These are phyloP conservation scores for Mortierella sp. DNA, from an alignment of 371 early-diverging fungal species.

Conservation along the genomic window DNA sequence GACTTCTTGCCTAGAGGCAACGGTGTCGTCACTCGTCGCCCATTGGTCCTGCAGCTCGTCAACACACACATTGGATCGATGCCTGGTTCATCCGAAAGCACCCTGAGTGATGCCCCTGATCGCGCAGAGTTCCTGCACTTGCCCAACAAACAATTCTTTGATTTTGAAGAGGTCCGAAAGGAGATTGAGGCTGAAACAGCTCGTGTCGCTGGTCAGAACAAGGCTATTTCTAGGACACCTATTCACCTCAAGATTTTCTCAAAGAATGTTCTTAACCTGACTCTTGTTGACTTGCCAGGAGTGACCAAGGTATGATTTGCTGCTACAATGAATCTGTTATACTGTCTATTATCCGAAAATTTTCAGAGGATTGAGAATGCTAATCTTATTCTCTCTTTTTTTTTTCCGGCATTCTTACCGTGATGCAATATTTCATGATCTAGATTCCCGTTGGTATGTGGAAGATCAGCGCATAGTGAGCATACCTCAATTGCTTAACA, in stretches of 20 bases:
- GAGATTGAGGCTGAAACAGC: constrained; percentile 94
- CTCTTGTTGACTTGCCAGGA: constrained; percentile 96
- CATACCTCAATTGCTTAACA: background rate
- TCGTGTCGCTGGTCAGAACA: constrained; percentile 88
- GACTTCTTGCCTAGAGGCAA: constrained; percentile 94
- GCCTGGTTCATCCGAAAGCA: constrained; percentile 43
- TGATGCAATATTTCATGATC: background rate
- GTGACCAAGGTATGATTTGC: constrained; percentile 79
- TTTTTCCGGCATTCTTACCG: background rate
- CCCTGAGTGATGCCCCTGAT: constrained; percentile 58
- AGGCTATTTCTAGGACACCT: constrained; percentile 87
- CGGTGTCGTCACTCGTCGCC: constrained; percentile 95
- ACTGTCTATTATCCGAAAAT: background rate
- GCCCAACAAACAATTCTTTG: constrained; percentile 81
- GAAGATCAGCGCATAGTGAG: background rate
- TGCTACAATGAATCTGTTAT: background rate
- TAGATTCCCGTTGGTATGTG: constrained; percentile 64
- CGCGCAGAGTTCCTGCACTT: constrained; percentile 85
- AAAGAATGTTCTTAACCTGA: constrained; percentile 89
- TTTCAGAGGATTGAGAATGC: background rate
- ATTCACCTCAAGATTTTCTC: constrained; percentile 92
- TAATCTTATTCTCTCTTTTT: background rate
- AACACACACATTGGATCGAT: constrained; percentile 62
- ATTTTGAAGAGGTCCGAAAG: constrained; percentile 85
- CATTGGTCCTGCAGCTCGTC: constrained; percentile 91